Base-by-base conservation (phyloP, 345 rosid genomes). In the Psidium guajava region DNA sequence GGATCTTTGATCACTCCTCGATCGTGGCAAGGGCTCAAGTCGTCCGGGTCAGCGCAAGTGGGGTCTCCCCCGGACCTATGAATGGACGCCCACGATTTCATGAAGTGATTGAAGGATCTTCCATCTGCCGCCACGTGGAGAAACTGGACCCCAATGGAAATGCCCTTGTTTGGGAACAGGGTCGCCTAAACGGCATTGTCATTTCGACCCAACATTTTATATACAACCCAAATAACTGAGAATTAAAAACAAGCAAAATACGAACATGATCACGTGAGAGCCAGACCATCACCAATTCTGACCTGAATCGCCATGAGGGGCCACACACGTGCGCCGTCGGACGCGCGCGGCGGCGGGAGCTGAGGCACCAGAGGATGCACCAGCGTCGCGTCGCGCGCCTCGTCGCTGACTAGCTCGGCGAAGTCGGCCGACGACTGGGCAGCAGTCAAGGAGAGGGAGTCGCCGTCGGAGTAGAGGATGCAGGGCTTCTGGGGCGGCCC, bases 91-190 rank as follows among this genome's bases (percentile, higher is more conserved):
- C 95, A 93, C 4, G 86, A 87, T 69, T 87, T 91, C 87, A 91
- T 82, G 90, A 93, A 93, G 77, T 88, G 89, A 55, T 27, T 84
- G 81, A 91, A 53, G 1, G 90, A 56, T 77, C 61, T 87, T 44
- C 95, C 95, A 83, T 92, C 93, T 6, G 88, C 91, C 15, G 55
- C 90, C 52, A 59, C 88, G 83, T 93, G 92, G 81, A 5, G 22
- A 32, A 64, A 91, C 11, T 52, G 51, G 7, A 85, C 61, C 4
- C 92, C 91, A 24, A 89, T 32, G 55, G 89, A 85, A 5, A 93
- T 22, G 3, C 94, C 95, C 6, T 84, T 24, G 59, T 86, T 85
- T 2, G 95, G 91, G 81, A 90, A 93, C 27, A 91, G 12, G 2
- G 92, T 89, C 32, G 90, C 54, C 87, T 81, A 18, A 21, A 47